A percentile compares a stretch with the other conserved stretches of the same genome.
Conservation (phyloP, 1,139 yeast genomes). For the Schizosaccharomyces versatilis region DNA sequence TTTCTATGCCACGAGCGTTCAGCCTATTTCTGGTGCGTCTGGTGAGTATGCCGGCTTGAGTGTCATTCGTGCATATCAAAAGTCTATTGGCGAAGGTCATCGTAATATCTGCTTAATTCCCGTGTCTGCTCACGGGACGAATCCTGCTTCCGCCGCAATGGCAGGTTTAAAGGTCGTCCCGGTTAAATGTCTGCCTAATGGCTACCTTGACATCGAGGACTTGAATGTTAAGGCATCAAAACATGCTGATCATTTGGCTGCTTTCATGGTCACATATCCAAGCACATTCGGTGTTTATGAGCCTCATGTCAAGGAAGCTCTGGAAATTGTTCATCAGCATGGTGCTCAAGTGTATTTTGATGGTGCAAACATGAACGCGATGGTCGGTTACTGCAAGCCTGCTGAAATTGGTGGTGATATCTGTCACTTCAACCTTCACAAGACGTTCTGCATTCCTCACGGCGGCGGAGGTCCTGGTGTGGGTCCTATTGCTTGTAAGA, state of each 20-base stretch:
- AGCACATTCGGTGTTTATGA: conserved; percentile 92
- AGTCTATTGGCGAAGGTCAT: conserved; percentile 43
- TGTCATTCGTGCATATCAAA: conserved; percentile 50
- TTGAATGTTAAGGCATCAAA: conserved; percentile 50
- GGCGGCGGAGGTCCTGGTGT: conserved; percentile 99
- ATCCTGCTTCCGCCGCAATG: conserved; percentile 97
- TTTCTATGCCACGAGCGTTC: conserved; percentile 69
- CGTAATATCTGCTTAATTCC: conserved; percentile 86
- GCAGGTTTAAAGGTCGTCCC: conserved; percentile 85
- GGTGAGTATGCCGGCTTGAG: conserved; percentile 92
- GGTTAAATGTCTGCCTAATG: conserved; percentile 64
- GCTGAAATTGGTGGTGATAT: conserved; percentile 98
- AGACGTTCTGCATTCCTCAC: conserved; percentile 92
- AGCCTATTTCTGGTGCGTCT: conserved; percentile 97
- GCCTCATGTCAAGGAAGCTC: conserved; percentile 70
- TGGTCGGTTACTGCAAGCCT: conserved; percentile 89
- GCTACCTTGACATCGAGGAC: conserved; percentile 66
- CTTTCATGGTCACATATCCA: conserved; percentile 91
- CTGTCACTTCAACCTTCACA: conserved; percentile 86
- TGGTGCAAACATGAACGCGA: conserved; percentile 98
- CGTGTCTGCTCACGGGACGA: conserved; percentile 93
- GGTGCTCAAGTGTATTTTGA: conserved; percentile 96
- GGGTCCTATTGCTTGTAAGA: conserved; percentile 72
- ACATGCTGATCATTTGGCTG: conserved; percentile 51
- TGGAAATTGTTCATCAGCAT: conserved; percentile 53